These are phyloP conservation scores for Leonotis leonurus DNA, from an alignment of 257 asterid genomes.

Conservation along the genomic window DNA sequence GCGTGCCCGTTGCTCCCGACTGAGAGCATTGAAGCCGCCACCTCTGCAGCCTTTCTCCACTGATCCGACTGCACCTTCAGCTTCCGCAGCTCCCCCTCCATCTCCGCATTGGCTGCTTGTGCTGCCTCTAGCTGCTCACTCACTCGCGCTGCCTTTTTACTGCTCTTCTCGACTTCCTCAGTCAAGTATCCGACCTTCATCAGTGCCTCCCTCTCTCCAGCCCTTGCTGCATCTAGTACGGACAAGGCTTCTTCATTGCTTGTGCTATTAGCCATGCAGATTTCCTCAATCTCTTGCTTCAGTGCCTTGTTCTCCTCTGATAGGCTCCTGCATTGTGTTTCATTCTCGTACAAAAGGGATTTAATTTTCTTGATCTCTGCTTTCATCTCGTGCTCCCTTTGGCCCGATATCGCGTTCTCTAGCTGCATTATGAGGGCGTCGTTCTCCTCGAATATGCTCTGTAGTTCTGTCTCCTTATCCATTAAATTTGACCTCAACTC, in stretches of 20 bases:
- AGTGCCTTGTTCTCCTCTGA: constrained; percentile 46
- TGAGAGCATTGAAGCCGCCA: constrained; percentile 79
- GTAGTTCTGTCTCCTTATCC: constrained; percentile 88
- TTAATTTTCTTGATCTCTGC: constrained; percentile 27
- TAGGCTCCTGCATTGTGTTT: constrained; percentile 24
- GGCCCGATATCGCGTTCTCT: no score
- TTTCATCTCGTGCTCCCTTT: constrained; percentile 32
- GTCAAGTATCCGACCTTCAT: constrained; percentile 41
- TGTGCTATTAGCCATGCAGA: no score
- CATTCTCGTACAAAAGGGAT: constrained; percentile 45
- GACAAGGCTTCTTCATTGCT: constrained; percentile 21
- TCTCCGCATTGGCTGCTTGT: constrained; percentile 58
- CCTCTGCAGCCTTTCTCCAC: constrained; percentile 99
- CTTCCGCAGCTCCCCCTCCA: constrained; percentile 79
- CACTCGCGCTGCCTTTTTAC: constrained; percentile 34
- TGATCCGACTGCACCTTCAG: constrained; percentile 84
- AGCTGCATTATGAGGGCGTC: constrained; percentile 45
- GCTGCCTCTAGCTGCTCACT: constrained; percentile 70
- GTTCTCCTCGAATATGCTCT: constrained; percentile 76
- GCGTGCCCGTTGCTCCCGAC: constrained; percentile 58
- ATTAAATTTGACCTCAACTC: constrained; percentile 70
- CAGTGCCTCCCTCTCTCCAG: constrained; percentile 56
- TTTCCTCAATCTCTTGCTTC: constrained; percentile 33
- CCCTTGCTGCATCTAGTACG: constrained; percentile 42
- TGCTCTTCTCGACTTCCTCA: constrained; percentile 65